phyloP scores from a whole-genome alignment of 495 filamentous ascomycete genomes.

The Penicillium ochrochloron region DNA sequence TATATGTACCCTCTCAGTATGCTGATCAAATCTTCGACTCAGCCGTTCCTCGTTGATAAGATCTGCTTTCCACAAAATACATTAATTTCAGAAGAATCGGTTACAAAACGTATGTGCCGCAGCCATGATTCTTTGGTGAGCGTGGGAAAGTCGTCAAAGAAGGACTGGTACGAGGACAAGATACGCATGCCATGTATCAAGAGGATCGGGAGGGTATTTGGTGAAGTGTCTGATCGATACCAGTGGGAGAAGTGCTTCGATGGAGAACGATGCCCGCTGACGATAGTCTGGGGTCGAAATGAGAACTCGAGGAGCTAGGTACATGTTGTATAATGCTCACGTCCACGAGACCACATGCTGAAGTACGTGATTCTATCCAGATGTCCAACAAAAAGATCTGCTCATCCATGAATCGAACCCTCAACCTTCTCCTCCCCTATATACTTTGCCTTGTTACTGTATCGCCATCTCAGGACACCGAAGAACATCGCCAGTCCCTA shows the following conservation, averaged over 20 bases:
- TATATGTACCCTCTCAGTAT: no score
- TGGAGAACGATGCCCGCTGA: neutral
- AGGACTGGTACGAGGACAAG: neutral
- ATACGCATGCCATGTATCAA: neutral
- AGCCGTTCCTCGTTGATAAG: neutral
- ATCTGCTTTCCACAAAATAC: neutral
- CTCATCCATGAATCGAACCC: no score
- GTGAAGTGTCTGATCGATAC: neutral
- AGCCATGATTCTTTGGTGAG: neutral
- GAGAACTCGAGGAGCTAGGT: neutral
- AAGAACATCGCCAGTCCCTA: no score
- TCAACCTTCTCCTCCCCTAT: no score
- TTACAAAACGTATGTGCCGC: neutral
- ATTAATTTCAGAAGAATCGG: neutral
- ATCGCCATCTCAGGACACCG: no score
- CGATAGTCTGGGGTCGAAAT: neutral
- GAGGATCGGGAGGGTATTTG: neutral
- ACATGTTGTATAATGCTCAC: neutral
- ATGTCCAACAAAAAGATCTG: no score
- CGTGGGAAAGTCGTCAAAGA: neutral
- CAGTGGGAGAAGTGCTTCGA: neutral
- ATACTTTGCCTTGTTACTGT: no score
- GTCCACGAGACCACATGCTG: neutral
- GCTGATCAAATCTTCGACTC: no score
- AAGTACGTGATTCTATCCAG: neutral